Conservation (phyloP, 2,329 filamentous ascomycete species). For the Cercospora beticola region DNA sequence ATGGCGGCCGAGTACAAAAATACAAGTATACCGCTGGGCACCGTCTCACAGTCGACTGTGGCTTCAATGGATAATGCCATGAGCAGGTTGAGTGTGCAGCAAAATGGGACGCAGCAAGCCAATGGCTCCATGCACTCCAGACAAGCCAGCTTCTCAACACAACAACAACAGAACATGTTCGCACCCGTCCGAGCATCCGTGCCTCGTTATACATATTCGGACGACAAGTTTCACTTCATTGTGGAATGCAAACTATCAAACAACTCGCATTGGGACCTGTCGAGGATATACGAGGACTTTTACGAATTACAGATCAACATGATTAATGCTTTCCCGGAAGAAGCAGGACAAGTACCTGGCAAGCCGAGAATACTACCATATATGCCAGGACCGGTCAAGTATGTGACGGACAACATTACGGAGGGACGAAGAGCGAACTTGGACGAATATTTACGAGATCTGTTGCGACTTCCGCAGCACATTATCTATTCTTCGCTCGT, state of each 20-base stretch:
- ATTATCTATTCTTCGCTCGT: conserved; percentile 83
- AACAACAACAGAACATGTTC: conserved; percentile 51
- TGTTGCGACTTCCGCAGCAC: conserved; percentile 77
- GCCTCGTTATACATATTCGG: conserved; percentile 89
- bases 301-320: conserved; percentile 98
- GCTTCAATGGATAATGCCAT: conserved; percentile 54
- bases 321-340: conserved; percentile 84
- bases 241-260: conserved; percentile 90
- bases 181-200: conserved; percentile 82
- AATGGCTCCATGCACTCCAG: conserved; percentile 33
- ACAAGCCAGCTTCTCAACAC: conserved; percentile 43
- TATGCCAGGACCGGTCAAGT: conserved; percentile 97
- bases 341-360: conserved; percentile 79
- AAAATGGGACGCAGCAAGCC: conserved; percentile 42
- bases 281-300: conserved; percentile 95
- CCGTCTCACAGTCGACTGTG: conserved; percentile 65
- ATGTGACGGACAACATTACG: conserved; percentile 96
- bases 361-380: conserved; percentile 82
- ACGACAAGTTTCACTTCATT: conserved; percentile 99
- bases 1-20: conserved; percentile 99
- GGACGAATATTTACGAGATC: conserved; percentile 91
- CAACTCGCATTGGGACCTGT: conserved; percentile 87
- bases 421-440: conserved; percentile 89
- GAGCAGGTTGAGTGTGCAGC: conserved; percentile 74
- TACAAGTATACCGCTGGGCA: conserved; percentile 89